These are phyloP conservation scores for Odontarrhena argentea DNA, from an alignment of 345 rosid genomes.

Conservation along the genomic window DNA sequence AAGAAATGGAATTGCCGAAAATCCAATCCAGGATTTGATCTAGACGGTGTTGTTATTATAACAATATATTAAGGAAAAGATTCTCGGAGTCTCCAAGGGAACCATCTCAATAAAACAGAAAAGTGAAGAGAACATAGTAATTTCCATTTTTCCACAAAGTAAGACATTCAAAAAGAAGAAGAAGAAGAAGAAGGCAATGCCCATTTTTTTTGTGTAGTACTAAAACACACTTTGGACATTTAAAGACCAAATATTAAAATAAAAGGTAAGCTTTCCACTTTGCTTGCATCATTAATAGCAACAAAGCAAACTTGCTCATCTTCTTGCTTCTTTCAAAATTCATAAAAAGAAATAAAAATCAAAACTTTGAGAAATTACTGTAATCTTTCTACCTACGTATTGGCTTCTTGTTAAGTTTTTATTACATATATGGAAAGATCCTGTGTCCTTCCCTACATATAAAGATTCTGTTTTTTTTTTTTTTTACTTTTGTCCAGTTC, in stretches of 20 bases:
- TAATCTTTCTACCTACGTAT: slow-evolving; percentile 27
- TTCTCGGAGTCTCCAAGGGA: slow-evolving; percentile 41
- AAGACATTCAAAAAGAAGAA: slow-evolving; percentile 7
- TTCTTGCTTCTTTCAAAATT: slow-evolving; percentile 11
- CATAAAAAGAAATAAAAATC: background rate
- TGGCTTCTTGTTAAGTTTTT: slow-evolving; percentile 31
- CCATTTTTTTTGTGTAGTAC: slow-evolving; percentile 2
- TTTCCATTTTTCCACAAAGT: slow-evolving; percentile 29
- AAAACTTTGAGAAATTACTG: slow-evolving; percentile 18
- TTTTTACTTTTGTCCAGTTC: slow-evolving; percentile 1
- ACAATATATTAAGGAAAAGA: background rate
- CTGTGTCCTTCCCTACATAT: slow-evolving; percentile 35
- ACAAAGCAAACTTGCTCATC: slow-evolving; percentile 1
- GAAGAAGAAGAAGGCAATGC: slow-evolving; percentile 8
- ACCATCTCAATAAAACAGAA: slow-evolving; percentile 22
- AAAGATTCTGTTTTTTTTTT: slow-evolving; percentile 38
- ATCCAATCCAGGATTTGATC: slow-evolving; percentile 19
- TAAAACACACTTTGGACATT: slow-evolving; percentile 20
- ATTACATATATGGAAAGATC: slow-evolving; percentile 41
- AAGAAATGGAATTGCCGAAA: background rate
- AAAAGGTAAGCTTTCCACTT: slow-evolving; percentile 37
- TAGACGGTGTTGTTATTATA: background rate
- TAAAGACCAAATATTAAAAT: slow-evolving; percentile 27
- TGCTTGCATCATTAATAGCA: slow-evolving; percentile 40
- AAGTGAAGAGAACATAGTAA: slow-evolving; percentile 27